Evolutionary conservation across 768 basidiomycete genomes (phyloP).

Genomic region (Pulveroboletus sp.): DNA sequence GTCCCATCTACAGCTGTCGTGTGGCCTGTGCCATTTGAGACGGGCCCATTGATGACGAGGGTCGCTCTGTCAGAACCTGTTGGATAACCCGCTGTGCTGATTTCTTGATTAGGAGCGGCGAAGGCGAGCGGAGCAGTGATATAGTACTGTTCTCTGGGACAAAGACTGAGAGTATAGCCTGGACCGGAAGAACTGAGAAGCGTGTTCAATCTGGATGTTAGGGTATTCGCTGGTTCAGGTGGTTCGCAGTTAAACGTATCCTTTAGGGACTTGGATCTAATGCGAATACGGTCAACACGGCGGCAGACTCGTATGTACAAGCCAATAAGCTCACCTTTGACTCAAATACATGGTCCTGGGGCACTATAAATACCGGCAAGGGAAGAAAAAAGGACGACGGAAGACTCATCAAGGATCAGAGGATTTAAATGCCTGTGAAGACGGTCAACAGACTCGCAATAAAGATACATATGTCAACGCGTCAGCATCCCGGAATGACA

Average conservation of each 20-base stretch:
- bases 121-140: slow-evolving; percentile 67
- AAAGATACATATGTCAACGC: too few species aligned
- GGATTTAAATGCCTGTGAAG: too few species aligned
- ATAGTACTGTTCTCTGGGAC: slow-evolving; percentile 57
- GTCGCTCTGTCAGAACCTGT: slow-evolving; percentile 62
- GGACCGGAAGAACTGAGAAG: slow-evolving; percentile 62
- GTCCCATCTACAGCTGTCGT: slow-evolving; percentile 70
- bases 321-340: too few species aligned
- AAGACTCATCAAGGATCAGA: too few species aligned
- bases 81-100: slow-evolving; percentile 76
- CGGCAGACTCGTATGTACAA: too few species aligned
- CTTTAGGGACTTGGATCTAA: too few species aligned
- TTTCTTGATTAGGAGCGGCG: slow-evolving; percentile 68
- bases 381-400: too few species aligned
- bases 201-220: slow-evolving; percentile 63
- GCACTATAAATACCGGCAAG: too few species aligned
- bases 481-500: too few species aligned
- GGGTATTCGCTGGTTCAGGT: slow-evolving; percentile 57
- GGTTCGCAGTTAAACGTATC: slow-evolving; percentile 26
- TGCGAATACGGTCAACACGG: too few species aligned
- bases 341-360: too few species aligned
- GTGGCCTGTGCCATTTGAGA: slow-evolving; percentile 59
- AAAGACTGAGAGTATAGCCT: slow-evolving; percentile 64
- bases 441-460: too few species aligned
- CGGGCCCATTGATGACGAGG: slow-evolving; percentile 64